phyloP scores from a whole-genome alignment of 257 asterid species.

The Verbena officinalis region DNA sequence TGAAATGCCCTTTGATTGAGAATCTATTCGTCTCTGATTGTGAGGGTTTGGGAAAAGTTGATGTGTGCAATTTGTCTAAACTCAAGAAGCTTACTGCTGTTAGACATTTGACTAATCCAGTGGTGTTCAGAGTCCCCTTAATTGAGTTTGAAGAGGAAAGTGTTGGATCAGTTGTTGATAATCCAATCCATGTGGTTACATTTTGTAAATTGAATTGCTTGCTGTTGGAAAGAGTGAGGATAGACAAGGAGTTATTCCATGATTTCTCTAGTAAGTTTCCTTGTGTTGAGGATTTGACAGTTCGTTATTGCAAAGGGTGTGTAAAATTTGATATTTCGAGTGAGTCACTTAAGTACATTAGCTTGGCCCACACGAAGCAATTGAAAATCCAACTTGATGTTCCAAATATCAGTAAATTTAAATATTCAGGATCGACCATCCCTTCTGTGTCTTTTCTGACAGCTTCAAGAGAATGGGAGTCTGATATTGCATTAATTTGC shows the following conservation, averaged over 20 bases:
- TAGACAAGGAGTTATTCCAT: not conserved
- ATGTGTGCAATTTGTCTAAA: not conserved
- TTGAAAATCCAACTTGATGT: conserved; percentile 18
- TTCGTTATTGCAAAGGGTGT: not conserved
- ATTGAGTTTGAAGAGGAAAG: not conserved
- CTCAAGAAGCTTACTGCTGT: not conserved
- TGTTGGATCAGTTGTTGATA: not conserved
- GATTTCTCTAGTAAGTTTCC: conserved; percentile 18
- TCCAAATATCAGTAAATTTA: conserved; percentile 17
- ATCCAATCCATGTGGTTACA: not conserved
- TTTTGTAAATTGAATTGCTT: conserved; percentile 1
- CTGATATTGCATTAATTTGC: not conserved
- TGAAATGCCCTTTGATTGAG: conserved; percentile 27
- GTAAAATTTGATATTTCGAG: conserved; percentile 5
- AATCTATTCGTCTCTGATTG: conserved; percentile 3
- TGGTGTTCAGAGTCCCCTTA: not conserved
- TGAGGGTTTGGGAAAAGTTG: not conserved
- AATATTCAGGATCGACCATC: not conserved
- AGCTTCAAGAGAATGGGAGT: conserved; percentile 19
- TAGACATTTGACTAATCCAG: not conserved
- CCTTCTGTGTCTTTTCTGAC: not conserved
- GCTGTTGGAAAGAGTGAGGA: not conserved
- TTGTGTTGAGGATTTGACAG: conserved; percentile 4
- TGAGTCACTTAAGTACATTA: conserved; percentile 11
- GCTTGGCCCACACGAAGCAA: not conserved